Percentiles rank a stretch among this genome's conserved stretches.
Evolutionary conservation across 257 asterid species (phyloP).

Genomic region (Capsicum pubescens): DNA sequence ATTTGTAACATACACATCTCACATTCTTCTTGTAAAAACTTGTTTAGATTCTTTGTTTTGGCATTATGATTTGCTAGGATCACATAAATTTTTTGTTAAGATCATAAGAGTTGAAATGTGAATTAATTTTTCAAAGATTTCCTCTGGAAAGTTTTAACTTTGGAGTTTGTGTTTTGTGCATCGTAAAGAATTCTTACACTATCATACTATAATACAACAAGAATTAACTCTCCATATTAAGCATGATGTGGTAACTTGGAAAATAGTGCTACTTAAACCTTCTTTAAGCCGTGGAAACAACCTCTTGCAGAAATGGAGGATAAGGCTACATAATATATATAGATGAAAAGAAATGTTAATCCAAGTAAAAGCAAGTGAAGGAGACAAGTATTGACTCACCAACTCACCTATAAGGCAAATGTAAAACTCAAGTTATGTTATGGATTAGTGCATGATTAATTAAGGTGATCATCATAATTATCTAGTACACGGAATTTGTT

Average conservation of each 20-base stretch:
- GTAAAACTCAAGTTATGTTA: not conserved
- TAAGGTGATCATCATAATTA: not conserved
- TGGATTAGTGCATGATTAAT: conserved; percentile 12
- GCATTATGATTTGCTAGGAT: conserved; percentile 32
- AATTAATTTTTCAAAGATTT: not conserved
- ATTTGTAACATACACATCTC: conserved; percentile 22
- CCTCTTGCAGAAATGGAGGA: too few relatives aligned
- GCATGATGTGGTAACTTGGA: not conserved
- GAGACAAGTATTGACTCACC: conserved; percentile 6
- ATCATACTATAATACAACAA: not conserved
- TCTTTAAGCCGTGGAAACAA: not conserved
- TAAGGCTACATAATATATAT: too few relatives aligned
- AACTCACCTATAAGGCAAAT: not conserved
- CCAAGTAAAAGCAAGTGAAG: conserved; percentile 19
- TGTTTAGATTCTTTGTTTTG: conserved; percentile 9
- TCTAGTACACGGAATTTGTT: conserved; percentile 2
- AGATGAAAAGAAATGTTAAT: not conserved
- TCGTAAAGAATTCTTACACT: not conserved
- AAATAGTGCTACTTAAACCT: not conserved
- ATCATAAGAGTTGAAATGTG: not conserved
- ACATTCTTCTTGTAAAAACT: conserved; percentile 29
- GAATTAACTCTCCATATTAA: not conserved
- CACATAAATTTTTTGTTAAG: not conserved
- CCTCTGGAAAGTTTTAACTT: not conserved
- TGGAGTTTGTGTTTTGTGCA: not conserved